Conservation (phyloP, 306 rosid species). For the Citrullus amarus region DNA sequence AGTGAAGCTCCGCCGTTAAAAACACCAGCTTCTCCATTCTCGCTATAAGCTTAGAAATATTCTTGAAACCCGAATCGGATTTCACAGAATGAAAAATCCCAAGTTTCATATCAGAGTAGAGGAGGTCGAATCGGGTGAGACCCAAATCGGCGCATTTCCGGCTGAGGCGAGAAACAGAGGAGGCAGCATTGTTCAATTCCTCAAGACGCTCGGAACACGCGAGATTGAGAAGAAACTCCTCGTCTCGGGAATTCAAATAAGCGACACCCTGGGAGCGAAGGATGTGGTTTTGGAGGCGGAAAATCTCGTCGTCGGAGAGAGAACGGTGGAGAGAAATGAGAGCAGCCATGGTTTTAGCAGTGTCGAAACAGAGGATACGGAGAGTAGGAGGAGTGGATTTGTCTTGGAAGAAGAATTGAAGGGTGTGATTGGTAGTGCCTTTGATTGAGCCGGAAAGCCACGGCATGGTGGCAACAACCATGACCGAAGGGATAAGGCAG, state of each 20-base stretch:
- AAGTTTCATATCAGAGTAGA: slow-evolving; percentile 19
- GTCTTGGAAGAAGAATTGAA: slow-evolving; percentile 15
- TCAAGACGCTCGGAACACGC: slow-evolving; percentile 54
- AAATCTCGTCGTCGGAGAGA: slow-evolving; percentile 33
- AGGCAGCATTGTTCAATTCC: slow-evolving; percentile 40
- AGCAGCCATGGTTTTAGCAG: slow-evolving; percentile 53
- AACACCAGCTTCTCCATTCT: slow-evolving; percentile 35
- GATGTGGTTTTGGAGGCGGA: slow-evolving; percentile 17
- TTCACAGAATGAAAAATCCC: slow-evolving; percentile 13
- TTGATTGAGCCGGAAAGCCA: slow-evolving; percentile 5
- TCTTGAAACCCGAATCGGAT: slow-evolving; percentile 16
- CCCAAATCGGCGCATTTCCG: slow-evolving; percentile 18
- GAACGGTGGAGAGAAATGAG: slow-evolving; percentile 46
- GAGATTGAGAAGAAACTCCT: slow-evolving; percentile 43
- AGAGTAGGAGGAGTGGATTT: slow-evolving; percentile 22
- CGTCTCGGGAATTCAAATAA: slow-evolving; percentile 33
- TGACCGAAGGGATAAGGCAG: neutral
- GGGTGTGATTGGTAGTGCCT: neutral
- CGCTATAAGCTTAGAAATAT: slow-evolving; percentile 11
- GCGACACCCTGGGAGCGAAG: slow-evolving; percentile 31
- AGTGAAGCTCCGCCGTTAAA: slow-evolving; percentile 23
- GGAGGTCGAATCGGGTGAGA: slow-evolving; percentile 20
- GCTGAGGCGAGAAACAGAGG: slow-evolving; percentile 30
- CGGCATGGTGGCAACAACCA: slow-evolving; percentile 28
- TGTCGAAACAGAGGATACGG: slow-evolving; percentile 49